These are phyloP conservation scores for Cyclanthera cordifolia DNA, from an alignment of 306 rosid species.

Conservation along the genomic window DNA sequence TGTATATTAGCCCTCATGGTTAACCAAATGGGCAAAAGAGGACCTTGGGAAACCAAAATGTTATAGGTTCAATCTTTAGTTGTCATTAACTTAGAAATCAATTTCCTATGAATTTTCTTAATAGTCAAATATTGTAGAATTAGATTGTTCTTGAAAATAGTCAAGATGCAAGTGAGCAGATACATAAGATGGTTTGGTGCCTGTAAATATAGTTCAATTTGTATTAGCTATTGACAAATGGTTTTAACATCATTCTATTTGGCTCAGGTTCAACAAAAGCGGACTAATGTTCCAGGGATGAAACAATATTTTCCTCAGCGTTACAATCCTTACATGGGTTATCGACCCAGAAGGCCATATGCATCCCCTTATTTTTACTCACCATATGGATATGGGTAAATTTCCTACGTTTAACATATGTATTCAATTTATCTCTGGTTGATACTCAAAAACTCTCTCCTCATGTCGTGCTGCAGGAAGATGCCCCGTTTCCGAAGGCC, in stretches of 20 bases:
- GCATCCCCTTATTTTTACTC: constrained; percentile 64
- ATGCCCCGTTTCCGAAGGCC: constrained; percentile 72
- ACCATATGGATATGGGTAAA: constrained; percentile 87
- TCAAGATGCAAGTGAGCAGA: no score
- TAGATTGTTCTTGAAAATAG: no score
- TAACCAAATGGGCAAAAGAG: no score
- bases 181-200: neutral
- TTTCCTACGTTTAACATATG: constrained; percentile 4
- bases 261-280: constrained; percentile 71
- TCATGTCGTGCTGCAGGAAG: constrained; percentile 44
- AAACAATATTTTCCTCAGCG: constrained; percentile 77
- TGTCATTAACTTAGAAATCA: no score
- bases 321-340: constrained; percentile 53
- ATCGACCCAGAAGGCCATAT: constrained; percentile 73
- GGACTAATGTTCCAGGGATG: constrained; percentile 97
- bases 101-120: no score
- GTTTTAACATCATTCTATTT: neutral
- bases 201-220: neutral
- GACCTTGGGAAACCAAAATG: no score
- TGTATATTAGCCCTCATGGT: neutral
- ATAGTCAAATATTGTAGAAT: no score
- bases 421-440: neutral
- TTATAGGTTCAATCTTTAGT: no score
- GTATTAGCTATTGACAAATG: neutral
- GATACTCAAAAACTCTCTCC: neutral